Conservation (phyloP, 768 basidiomycete genomes). For the Galerina sulciceps region DNA sequence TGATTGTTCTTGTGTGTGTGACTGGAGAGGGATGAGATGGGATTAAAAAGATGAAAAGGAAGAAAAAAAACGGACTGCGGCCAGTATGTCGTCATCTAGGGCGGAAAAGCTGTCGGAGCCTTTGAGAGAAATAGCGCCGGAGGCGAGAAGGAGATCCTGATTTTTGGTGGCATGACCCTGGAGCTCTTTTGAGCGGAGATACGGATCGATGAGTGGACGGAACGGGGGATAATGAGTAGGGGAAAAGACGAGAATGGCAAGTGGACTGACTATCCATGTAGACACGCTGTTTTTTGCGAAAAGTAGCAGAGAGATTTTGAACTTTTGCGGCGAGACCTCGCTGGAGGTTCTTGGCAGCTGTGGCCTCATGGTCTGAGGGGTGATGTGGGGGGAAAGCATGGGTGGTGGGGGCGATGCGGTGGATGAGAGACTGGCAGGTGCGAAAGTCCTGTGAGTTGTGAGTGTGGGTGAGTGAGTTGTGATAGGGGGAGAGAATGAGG, state of each 20-base stretch:
- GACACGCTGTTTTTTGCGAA: conserved; percentile 97
- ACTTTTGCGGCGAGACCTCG: conserved; percentile 94
- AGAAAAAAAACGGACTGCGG: conserved; percentile 61
- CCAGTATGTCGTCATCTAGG: conserved; percentile 89
- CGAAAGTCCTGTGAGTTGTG: conserved; percentile 75
- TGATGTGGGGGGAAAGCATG: conserved; percentile 71
- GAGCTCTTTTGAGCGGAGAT: conserved; percentile 59
- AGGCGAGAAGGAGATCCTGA: conserved; percentile 90
- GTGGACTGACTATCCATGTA: conserved; percentile 93
- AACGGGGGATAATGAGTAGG: conserved; percentile 17
- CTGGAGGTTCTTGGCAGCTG: conserved; percentile 92
- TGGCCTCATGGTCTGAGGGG: conserved; percentile 46
- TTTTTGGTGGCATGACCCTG: conserved; percentile 99
- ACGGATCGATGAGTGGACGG: conserved; percentile 17
- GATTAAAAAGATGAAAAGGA: conserved; percentile 11
- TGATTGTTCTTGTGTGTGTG: conserved; percentile 41
- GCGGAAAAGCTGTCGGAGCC: conserved; percentile 84
- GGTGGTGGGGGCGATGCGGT: conserved; percentile 65
- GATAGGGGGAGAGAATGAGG: conserved; percentile 38
- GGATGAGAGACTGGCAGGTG: conserved; percentile 66
- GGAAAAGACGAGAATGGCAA: conserved; percentile 21
- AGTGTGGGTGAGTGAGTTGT: conserved; percentile 7
- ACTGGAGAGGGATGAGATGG: conserved; percentile 22
- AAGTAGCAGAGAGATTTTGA: conserved; percentile 88
- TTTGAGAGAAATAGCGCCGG: conserved; percentile 81